Evolutionary conservation across 345 rosid genomes (phyloP), one percentile per base, ranked within the genome.

Genomic region (Euphorbia tirucalli): DNA sequence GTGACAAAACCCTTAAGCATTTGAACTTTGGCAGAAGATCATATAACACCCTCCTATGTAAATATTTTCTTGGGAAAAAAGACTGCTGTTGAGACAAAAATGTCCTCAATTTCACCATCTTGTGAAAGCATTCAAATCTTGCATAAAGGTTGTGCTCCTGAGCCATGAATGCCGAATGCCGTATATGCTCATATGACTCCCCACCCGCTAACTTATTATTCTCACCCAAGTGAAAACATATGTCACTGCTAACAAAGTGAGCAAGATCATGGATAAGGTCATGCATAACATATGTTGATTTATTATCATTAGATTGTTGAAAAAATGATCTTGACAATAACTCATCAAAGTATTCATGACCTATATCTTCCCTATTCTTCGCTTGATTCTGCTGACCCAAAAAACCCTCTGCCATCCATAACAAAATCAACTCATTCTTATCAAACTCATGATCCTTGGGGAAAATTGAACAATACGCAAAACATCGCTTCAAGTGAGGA

Each of bases 401-500:
- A n/a, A n/a, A n/a, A n/a, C n/a, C n/a, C n/a, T n/a, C n/a, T n/a
- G n/a, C n/a, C n/a, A n/a, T n/a, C n/a, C n/a, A n/a, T n/a, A n/a
- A n/a, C n/a, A n/a, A n/a, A n/a, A n/a, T n/a, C n/a, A n/a, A n/a
- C n/a, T n/a, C n/a, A n/a, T n/a, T n/a, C n/a, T n/a, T n/a, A n/a
- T n/a, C n/a, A n/a, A n/a, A n/a, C n/a, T n/a, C n/a, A 25, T 27
- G 69, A 55, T 61, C 78, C 57, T 74, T 74, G 0, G 78, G 78
- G 52, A 78, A 70, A 49, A 70, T 52, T 1, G 15, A 13, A 44
- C 16, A 44, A 9, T 62, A 73, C 9, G 74, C 61, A 1, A 78
- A 78, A n/a, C 81, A 78, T 49, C 31, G 37, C 35, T 74, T 70
- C 16, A 78, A 11, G 19, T 68, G 25, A 1, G 37, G 18, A 9